phyloP scores from a whole-genome alignment of 495 filamentous ascomycete species.

The Talaromyces adpressus region DNA sequence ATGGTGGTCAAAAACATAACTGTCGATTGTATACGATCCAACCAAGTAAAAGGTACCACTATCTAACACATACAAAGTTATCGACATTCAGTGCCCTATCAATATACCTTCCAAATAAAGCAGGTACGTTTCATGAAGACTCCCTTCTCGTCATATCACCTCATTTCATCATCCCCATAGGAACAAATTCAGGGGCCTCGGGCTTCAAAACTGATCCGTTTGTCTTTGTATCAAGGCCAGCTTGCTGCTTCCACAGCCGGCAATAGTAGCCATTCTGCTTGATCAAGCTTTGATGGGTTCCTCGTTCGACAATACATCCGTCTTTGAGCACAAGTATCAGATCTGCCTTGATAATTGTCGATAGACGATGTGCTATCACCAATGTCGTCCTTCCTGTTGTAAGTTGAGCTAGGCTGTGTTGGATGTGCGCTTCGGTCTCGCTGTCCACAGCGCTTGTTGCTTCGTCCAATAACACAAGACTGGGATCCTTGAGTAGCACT shows the following conservation, averaged over 20 bases:
- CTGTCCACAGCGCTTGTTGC: slow-evolving; percentile 92
- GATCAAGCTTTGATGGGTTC: slow-evolving; percentile 67
- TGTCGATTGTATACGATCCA: not conserved
- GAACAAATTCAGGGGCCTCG: slow-evolving; percentile 47
- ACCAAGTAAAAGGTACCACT: not conserved
- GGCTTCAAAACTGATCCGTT: slow-evolving; percentile 41
- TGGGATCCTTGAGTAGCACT: slow-evolving; percentile 86
- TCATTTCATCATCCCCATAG: slow-evolving; percentile 12
- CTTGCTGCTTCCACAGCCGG: slow-evolving; percentile 54
- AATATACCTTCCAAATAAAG: not conserved
- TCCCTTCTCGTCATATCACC: not conserved
- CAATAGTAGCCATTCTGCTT: slow-evolving; percentile 56
- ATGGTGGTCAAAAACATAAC: not conserved
- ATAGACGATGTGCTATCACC: slow-evolving; percentile 89
- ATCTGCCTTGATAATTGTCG: slow-evolving; percentile 86
- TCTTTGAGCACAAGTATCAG: slow-evolving; percentile 91
- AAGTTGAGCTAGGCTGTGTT: slow-evolving; percentile 82
- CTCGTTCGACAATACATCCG: slow-evolving; percentile 81
- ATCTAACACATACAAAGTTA: not conserved
- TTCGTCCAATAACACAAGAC: slow-evolving; percentile 92
- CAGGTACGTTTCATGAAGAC: not conserved
- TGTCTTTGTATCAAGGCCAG: not conserved
- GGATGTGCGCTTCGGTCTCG: slow-evolving; percentile 88
- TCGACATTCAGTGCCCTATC: not conserved
- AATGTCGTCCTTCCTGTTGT: slow-evolving; percentile 87